Evolutionary conservation across 1,284 basidiomycete genomes (phyloP).

Genomic region (Afroboletus lepidellus): DNA sequence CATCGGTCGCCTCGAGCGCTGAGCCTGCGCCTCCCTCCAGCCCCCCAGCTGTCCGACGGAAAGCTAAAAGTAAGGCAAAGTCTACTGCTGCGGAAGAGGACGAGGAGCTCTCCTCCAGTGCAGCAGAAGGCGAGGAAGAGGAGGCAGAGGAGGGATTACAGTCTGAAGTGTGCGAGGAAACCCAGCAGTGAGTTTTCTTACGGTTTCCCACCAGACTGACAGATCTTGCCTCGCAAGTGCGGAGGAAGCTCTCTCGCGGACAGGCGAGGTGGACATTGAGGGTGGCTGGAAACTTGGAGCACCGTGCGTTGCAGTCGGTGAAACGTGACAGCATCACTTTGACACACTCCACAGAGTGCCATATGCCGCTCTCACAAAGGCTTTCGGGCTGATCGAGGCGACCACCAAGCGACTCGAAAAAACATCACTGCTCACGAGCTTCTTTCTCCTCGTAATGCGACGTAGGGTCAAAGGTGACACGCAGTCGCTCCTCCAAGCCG

Average conservation of each 20-base stretch:
- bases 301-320: slow-evolving; percentile 56
- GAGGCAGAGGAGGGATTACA: slow-evolving; percentile 40
- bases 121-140: slow-evolving; percentile 58
- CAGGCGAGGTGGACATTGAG: slow-evolving; percentile 72
- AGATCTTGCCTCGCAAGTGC: slow-evolving; percentile 48
- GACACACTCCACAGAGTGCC: slow-evolving; percentile 65
- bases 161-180: slow-evolving; percentile 40
- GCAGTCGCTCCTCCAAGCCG: slow-evolving; percentile 77
- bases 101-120: slow-evolving; percentile 36
- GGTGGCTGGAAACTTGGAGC: slow-evolving; percentile 87
- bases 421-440: slow-evolving; percentile 82
- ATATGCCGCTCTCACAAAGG: slow-evolving; percentile 87
- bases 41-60: slow-evolving; percentile 13
- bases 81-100: slow-evolving; percentile 38
- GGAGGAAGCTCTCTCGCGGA: slow-evolving; percentile 62
- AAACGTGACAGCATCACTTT: not conserved
- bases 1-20: slow-evolving; percentile 5
- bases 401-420: slow-evolving; percentile 98
- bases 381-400: slow-evolving; percentile 88
- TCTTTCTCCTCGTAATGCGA: slow-evolving; percentile 87
- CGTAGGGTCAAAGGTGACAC: slow-evolving; percentile 71
- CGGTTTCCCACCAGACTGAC: not conserved
- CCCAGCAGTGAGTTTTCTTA: slow-evolving; percentile 55
- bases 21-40: slow-evolving; percentile 13
- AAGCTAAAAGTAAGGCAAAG: slow-evolving; percentile 20